A percentile compares a stretch with the other conserved stretches of the same genome.
Conservation (phyloP, 1,284 basidiomycete species). For the Coriolopsis trogii region DNA sequence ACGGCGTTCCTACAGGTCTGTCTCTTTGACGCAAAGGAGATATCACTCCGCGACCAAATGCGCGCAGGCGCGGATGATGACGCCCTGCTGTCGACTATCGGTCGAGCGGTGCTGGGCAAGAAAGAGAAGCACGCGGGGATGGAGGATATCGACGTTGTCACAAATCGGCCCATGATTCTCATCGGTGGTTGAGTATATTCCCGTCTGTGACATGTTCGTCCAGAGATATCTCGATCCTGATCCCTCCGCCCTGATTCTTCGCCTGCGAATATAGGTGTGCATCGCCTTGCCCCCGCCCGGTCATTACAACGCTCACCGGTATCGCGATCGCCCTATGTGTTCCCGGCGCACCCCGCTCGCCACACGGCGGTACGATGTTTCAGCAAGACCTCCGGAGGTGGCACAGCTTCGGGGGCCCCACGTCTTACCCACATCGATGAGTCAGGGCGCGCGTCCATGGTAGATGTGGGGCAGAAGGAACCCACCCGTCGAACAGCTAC, state of each 20-base stretch:
- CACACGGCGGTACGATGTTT: slow-evolving; percentile 19
- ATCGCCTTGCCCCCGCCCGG: slow-evolving; percentile 17
- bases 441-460: slow-evolving; percentile 75
- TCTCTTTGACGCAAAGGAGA: slow-evolving; percentile 83
- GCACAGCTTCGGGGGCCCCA: slow-evolving; percentile 17
- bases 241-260: slow-evolving; percentile 20
- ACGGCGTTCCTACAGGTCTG: slow-evolving; percentile 64
- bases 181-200: slow-evolving; percentile 81
- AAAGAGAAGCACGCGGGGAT: slow-evolving; percentile 86
- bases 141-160: slow-evolving; percentile 76
- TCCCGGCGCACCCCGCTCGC: slow-evolving; percentile 10
- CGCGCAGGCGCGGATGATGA: slow-evolving; percentile 66
- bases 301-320: slow-evolving; percentile 19
- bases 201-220: slow-evolving; percentile 22
- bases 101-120: slow-evolving; percentile 71
- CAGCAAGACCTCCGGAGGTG: slow-evolving; percentile 18
- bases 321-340: slow-evolving; percentile 6
- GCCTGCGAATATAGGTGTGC: slow-evolving; percentile 17
- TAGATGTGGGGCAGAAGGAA: slow-evolving; percentile 72
- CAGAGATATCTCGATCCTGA: slow-evolving; percentile 27
- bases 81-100: slow-evolving; percentile 66
- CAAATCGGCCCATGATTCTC: slow-evolving; percentile 87
- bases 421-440: slow-evolving; percentile 73
- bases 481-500: slow-evolving; percentile 72
- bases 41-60: slow-evolving; percentile 79